Percentiles rank a stretch among this genome's conserved stretches.
Conservation (phyloP, 495 filamentous ascomycete species). For the Penicillium longicatenatum region DNA sequence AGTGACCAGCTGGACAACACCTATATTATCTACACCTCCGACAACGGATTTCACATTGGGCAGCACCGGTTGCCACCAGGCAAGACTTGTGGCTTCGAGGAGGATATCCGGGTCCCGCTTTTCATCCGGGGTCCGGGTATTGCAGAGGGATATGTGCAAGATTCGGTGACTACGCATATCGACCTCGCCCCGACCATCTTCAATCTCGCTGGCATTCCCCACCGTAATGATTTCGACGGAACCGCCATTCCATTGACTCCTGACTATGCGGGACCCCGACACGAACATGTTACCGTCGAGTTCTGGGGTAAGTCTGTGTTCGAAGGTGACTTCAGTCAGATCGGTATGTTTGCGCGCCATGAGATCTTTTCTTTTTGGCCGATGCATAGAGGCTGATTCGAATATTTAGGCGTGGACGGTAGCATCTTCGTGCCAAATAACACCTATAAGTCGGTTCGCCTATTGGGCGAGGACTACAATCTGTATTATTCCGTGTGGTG, state of each 20-base stretch:
- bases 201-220: constrained; percentile 46
- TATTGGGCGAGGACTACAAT: constrained; percentile 55
- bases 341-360: constrained; percentile 28
- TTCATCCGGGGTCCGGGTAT: constrained; percentile 62
- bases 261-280: constrained; percentile 38
- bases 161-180: constrained; percentile 66
- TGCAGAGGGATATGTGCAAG: constrained; percentile 39
- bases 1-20: constrained; percentile 63
- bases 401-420: constrained; percentile 24
- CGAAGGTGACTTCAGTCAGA: constrained; percentile 46
- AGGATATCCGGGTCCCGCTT: constrained; percentile 73
- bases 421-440: constrained; percentile 46
- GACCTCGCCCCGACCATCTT: constrained; percentile 71
- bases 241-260: constrained; percentile 53
- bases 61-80: constrained; percentile 73
- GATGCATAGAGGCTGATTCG: not conserved
- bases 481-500: constrained; percentile 70
- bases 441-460: constrained; percentile 64
- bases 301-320: constrained; percentile 59
- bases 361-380: not conserved
- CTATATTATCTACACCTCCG: constrained; percentile 70
- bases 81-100: constrained; percentile 71
- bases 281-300: constrained; percentile 69
- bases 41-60: constrained; percentile 76
- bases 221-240: constrained; percentile 60